phyloP scores from a whole-genome alignment of 1,284 basidiomycete genomes.

The Cutaneotrichosporon spelunceum region DNA sequence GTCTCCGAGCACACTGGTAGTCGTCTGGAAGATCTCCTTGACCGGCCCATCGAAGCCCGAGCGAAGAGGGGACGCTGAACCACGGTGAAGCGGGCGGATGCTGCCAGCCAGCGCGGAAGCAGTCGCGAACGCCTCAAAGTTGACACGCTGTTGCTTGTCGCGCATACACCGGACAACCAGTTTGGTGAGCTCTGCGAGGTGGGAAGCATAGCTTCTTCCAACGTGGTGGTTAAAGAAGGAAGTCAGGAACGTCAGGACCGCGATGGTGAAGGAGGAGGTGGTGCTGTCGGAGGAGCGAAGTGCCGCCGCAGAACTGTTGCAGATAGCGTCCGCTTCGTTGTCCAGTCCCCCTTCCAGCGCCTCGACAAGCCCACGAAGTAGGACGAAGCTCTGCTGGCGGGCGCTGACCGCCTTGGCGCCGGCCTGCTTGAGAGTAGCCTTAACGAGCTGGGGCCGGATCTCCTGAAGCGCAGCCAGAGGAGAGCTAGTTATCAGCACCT shows the following conservation, averaged over 20 bases:
- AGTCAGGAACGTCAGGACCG: slow-evolving; percentile 77
- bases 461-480: slow-evolving; percentile 15
- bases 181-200: slow-evolving; percentile 65
- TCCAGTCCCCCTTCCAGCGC: slow-evolving; percentile 82
- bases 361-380: slow-evolving; percentile 70
- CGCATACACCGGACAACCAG: slow-evolving; percentile 68
- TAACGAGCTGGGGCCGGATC: slow-evolving; percentile 74
- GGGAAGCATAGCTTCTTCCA: slow-evolving; percentile 61
- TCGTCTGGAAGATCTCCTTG: slow-evolving; percentile 69
- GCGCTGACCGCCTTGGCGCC: slow-evolving; percentile 78
- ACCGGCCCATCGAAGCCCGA: slow-evolving; percentile 54
- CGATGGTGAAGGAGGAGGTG: slow-evolving; percentile 71
- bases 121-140: slow-evolving; percentile 70
- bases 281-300: slow-evolving; percentile 57
- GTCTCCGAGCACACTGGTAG: slow-evolving; percentile 66
- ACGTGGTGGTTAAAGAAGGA: slow-evolving; percentile 79
- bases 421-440: slow-evolving; percentile 78
- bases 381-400: slow-evolving; percentile 76
- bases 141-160: slow-evolving; percentile 54
- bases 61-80: slow-evolving; percentile 39
- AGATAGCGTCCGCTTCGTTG: slow-evolving; percentile 60
- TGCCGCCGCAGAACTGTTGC: slow-evolving; percentile 40
- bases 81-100: slow-evolving; percentile 42
- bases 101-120: slow-evolving; percentile 54
- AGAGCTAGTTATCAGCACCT: slow-evolving; percentile 10